phyloP scores from a whole-genome alignment of 1,139 yeast genomes.

The Yamadazyma sp. region DNA sequence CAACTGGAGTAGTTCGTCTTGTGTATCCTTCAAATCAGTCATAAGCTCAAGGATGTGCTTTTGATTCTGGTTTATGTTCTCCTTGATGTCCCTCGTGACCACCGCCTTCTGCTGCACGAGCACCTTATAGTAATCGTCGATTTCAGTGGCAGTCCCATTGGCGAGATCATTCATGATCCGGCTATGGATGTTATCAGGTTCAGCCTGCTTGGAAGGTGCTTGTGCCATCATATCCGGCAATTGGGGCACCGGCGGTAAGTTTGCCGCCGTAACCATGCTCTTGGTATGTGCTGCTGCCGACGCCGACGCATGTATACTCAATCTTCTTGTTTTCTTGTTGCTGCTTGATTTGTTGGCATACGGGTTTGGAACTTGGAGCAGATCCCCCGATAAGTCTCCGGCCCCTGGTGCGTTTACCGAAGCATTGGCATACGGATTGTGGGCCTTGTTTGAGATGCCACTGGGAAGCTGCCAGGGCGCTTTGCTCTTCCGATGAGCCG shows the following conservation, averaged over 20 bases:
- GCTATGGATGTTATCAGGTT: slow-evolving; percentile 17
- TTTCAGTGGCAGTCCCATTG: slow-evolving; percentile 70
- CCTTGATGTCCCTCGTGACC: slow-evolving; percentile 64
- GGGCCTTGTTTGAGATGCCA: slow-evolving; percentile 16
- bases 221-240: slow-evolving; percentile 14
- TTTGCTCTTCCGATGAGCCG: slow-evolving; percentile 41
- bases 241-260: slow-evolving; percentile 44
- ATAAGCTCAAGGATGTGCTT: slow-evolving; percentile 71
- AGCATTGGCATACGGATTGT: slow-evolving; percentile 40
- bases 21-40: slow-evolving; percentile 60
- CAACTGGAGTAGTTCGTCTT: slow-evolving; percentile 61
- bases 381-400: slow-evolving; percentile 6
- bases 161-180: slow-evolving; percentile 56
- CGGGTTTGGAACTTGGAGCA: slow-evolving; percentile 11
- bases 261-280: slow-evolving; percentile 28
- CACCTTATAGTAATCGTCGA: slow-evolving; percentile 67
- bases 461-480: slow-evolving; percentile 42
- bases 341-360: slow-evolving; percentile 10
- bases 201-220: slow-evolving; percentile 5
- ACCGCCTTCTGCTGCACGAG: slow-evolving; percentile 53
- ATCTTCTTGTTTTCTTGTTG: slow-evolving; percentile 33
- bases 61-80: slow-evolving; percentile 68
- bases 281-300: slow-evolving; percentile 31
- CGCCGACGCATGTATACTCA: slow-evolving; percentile 48
- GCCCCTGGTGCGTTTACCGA: slow-evolving; percentile 9